phyloP scores from a whole-genome alignment of 2,329 filamentous ascomycete species.

The Penicillium crustosum region DNA sequence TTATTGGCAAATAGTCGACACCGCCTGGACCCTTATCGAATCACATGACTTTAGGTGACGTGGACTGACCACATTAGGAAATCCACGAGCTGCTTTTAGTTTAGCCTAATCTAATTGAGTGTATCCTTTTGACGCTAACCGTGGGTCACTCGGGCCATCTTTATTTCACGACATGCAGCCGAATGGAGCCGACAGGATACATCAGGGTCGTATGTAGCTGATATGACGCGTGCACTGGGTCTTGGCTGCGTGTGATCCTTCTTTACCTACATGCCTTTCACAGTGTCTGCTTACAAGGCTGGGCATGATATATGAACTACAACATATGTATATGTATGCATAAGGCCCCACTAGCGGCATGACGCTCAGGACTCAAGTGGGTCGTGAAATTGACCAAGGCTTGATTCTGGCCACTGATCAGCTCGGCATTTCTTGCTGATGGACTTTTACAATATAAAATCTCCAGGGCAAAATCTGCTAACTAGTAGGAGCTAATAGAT shows the following conservation, averaged over 20 bases:
- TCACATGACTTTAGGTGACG: neutral
- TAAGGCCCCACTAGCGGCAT: neutral
- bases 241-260: neutral
- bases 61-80: neutral
- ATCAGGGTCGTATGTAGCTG: neutral
- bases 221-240: neutral
- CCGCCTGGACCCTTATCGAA: neutral
- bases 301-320: neutral
- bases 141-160: slow-evolving; percentile 1
- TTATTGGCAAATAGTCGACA: neutral
- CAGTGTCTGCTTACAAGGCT: neutral
- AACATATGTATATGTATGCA: neutral
- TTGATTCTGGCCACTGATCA: slow-evolving; percentile 22
- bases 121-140: neutral
- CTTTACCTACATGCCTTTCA: neutral
- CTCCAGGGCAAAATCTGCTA: slow-evolving; percentile 8
- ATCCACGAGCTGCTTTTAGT: neutral
- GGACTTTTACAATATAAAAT: slow-evolving; percentile 10
- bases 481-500: slow-evolving; percentile 1
- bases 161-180: slow-evolving; percentile 1
- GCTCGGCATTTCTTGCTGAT: slow-evolving; percentile 18
- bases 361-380: slow-evolving; percentile 17
- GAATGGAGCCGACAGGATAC: neutral
- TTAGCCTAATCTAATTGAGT: neutral
- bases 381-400: slow-evolving; percentile 17